phyloP scores from a whole-genome alignment of 2,329 filamentous ascomycete genomes.

The Xylaria multiplex region DNA sequence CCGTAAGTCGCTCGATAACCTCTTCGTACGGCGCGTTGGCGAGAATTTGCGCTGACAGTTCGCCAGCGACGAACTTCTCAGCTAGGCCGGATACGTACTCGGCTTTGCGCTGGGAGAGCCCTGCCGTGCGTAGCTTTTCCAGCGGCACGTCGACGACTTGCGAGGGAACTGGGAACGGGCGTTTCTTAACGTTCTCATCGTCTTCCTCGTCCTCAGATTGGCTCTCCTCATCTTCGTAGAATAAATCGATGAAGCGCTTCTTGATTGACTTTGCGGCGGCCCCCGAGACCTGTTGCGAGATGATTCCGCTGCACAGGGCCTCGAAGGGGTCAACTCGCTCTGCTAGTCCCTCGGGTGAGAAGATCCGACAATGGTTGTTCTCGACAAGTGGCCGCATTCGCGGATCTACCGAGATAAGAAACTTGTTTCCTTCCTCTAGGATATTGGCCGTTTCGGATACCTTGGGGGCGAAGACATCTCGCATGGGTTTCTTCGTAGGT shows the following conservation, averaged over 20 bases:
- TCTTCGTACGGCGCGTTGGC: conserved; percentile 85
- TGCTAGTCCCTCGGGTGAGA: conserved; percentile 82
- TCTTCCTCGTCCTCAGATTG: conserved; percentile 14
- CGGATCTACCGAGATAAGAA: conserved; percentile 78
- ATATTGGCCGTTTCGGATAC: conserved; percentile 74
- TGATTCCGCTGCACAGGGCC: conserved; percentile 84
- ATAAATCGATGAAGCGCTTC: conserved; percentile 81
- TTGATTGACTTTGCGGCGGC: conserved; percentile 92
- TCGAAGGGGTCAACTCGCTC: conserved; percentile 91
- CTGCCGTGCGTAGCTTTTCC: conserved; percentile 79
- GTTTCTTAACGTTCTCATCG: conserved; percentile 18
- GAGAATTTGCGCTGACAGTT: conserved; percentile 80
- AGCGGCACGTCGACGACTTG: conserved; percentile 74
- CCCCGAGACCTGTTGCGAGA: conserved; percentile 95
- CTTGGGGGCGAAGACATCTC: conserved; percentile 41
- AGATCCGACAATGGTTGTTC: conserved; percentile 79
- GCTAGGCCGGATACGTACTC: conserved; percentile 92
- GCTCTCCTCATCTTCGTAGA: conserved; percentile 54
- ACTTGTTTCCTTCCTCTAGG: conserved; percentile 77
- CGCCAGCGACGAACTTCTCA: conserved; percentile 78
- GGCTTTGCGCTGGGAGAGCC: conserved; percentile 92
- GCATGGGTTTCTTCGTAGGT: conserved; percentile 56
- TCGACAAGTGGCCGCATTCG: conserved; percentile 78
- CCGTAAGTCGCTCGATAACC: conserved; percentile 81
- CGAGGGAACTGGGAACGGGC: conserved; percentile 77